Evolutionary conservation across 768 basidiomycete species (phyloP).

Genomic region (Rhizopogon sp.): DNA sequence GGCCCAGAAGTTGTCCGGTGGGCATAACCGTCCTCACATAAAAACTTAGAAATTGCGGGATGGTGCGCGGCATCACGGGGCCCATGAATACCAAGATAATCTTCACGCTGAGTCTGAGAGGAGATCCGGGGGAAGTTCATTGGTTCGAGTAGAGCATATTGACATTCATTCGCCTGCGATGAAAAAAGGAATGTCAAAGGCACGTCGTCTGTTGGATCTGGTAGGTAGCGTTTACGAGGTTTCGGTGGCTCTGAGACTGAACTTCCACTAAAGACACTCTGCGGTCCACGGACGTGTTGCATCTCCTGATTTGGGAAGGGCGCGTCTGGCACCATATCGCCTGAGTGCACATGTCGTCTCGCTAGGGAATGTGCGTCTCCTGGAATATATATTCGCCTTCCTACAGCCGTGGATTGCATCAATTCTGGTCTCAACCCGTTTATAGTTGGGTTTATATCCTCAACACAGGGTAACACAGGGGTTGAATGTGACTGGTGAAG

Average conservation of each 20-base stretch:
- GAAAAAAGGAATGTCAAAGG: slow-evolving; percentile 15
- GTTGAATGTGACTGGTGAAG: not conserved
- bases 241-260: slow-evolving; percentile 7
- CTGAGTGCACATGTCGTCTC: not conserved
- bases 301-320: slow-evolving; percentile 46
- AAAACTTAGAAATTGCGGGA: slow-evolving; percentile 46
- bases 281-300: slow-evolving; percentile 62
- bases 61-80: slow-evolving; percentile 29
- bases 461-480: not conserved
- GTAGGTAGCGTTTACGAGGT: slow-evolving; percentile 1
- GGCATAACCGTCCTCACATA: slow-evolving; percentile 10
- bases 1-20: slow-evolving; percentile 3
- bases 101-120: not conserved
- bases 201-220: slow-evolving; percentile 2
- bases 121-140: not conserved
- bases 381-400: not conserved
- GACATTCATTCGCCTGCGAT: not conserved
- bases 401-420: too few relatives aligned
- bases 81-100: not conserved
- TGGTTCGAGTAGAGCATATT: not conserved
- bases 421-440: not conserved
- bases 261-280: slow-evolving; percentile 31
- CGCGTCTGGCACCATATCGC: slow-evolving; percentile 11
- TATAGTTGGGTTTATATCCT: not conserved
- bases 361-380: not conserved